A percentile compares a stretch with the other conserved stretches of the same genome.
Evolutionary conservation across 768 basidiomycete species (phyloP).

Genomic region (Pleurotus cornucopiae): DNA sequence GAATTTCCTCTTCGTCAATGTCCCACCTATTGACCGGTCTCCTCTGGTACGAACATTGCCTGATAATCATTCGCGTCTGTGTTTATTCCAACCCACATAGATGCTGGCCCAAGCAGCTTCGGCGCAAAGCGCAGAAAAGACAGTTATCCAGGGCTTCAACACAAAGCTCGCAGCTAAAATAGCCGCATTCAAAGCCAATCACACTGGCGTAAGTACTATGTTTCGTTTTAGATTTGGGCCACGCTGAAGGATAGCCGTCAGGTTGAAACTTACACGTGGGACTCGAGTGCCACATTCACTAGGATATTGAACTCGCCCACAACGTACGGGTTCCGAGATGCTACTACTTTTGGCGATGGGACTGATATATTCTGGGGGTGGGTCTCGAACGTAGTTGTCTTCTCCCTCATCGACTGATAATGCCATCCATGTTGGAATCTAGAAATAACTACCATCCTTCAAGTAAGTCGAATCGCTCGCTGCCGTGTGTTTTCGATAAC

Average conservation of each 20-base stretch:
- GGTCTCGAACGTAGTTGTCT: constrained; percentile 11
- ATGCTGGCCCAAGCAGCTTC: constrained; percentile 41
- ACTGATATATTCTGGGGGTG: constrained; percentile 53
- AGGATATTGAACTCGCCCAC: constrained; percentile 43
- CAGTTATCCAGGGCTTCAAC: constrained; percentile 50
- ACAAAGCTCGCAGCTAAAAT: constrained; percentile 38
- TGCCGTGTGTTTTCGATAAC: background rate
- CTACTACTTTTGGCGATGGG: constrained; percentile 35
- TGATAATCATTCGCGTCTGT: too few relatives aligned
- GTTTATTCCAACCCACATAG: constrained; percentile 19
- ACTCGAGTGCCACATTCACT: constrained; percentile 45
- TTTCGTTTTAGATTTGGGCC: too few relatives aligned
- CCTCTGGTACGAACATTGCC: constrained; percentile 28
- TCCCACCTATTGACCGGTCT: constrained; percentile 35
- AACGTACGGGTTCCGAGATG: constrained; percentile 51
- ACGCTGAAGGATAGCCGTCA: constrained; percentile 14
- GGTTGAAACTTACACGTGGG: constrained; percentile 47
- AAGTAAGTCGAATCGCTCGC: constrained; percentile 27
- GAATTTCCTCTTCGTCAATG: constrained; percentile 46
- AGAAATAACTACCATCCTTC: constrained; percentile 55
- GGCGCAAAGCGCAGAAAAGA: constrained; percentile 35
- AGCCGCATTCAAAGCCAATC: constrained; percentile 34
- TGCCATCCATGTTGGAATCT: background rate
- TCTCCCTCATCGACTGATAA: too few relatives aligned
- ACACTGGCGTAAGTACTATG: constrained; percentile 38